Conservation (phyloP, 2,329 filamentous ascomycete species). For the Ophiostoma himal-ulmi region DNA sequence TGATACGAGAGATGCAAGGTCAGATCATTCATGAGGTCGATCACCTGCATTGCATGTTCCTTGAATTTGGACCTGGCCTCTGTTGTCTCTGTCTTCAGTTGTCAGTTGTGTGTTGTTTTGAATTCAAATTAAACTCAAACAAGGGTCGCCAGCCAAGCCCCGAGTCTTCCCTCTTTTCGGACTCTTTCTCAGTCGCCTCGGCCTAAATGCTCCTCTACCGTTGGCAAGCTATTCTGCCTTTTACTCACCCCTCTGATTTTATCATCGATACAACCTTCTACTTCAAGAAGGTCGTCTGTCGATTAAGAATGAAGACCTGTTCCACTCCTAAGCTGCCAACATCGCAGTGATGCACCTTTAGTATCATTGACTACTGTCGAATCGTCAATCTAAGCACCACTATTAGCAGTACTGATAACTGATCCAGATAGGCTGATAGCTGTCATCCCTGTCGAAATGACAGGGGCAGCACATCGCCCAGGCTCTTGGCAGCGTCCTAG, state of each 20-base stretch:
- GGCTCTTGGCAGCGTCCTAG: neutral
- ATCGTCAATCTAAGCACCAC: neutral
- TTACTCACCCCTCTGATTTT: neutral
- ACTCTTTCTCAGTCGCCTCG: neutral
- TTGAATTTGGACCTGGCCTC: neutral
- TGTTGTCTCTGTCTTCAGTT: neutral
- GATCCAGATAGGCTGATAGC: neutral
- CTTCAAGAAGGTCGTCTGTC: conserved; percentile 9
- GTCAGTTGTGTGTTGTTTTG: neutral
- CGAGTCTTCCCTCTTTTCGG: neutral
- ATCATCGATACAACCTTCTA: conserved; percentile 10
- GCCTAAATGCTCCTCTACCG: neutral
- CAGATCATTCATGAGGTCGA: neutral
- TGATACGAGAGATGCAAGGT: neutral
- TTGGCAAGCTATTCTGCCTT: neutral
- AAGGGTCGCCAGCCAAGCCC: neutral
- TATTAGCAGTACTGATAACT: neutral
- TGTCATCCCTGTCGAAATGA: neutral
- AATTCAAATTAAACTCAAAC: neutral
- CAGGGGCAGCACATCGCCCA: neutral
- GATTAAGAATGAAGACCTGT: conserved; percentile 2
- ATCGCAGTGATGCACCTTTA: neutral
- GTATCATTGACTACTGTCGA: neutral
- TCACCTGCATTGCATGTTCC: neutral
- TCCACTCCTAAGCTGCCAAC: neutral